Evolutionary conservation across 352 stramenopile species (phyloP).

Genomic region (Phytophthora pseudosyringae): DNA sequence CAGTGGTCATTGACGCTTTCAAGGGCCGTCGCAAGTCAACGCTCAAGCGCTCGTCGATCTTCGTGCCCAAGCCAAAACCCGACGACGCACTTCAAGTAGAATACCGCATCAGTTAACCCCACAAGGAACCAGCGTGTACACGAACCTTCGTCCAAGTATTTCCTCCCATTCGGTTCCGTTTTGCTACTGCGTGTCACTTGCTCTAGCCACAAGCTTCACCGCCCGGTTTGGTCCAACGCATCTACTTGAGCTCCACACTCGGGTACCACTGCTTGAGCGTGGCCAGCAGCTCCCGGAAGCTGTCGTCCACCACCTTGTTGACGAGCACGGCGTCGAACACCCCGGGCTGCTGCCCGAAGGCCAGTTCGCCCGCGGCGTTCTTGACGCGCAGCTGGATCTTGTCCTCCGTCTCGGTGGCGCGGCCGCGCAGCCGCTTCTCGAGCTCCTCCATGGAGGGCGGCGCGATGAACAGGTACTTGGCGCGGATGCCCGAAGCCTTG

Average conservation of each 20-base stretch:
- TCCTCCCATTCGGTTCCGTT: neutral
- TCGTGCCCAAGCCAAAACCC: slow-evolving; percentile 13
- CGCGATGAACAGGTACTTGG: slow-evolving; percentile 97
- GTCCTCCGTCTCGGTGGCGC: slow-evolving; percentile 97
- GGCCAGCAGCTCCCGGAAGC: slow-evolving; percentile 71
- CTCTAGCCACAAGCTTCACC: neutral
- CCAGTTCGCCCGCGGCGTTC: slow-evolving; percentile 95
- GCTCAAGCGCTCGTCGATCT: slow-evolving; percentile 21
- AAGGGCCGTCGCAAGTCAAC: slow-evolving; percentile 18
- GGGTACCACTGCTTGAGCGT: slow-evolving; percentile 86
- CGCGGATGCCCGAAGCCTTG: slow-evolving; percentile 84
- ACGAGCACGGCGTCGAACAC: slow-evolving; percentile 92
- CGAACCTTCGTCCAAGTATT: no score
- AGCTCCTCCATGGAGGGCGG: slow-evolving; percentile 95
- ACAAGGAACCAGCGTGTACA: neutral
- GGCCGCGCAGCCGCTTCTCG: slow-evolving; percentile 94
- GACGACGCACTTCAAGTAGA: slow-evolving; percentile 49
- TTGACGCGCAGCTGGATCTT: slow-evolving; percentile 93
- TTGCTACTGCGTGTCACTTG: neutral
- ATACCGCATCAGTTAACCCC: slow-evolving; percentile 47
- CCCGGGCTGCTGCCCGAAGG: slow-evolving; percentile 82
- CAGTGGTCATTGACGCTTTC: slow-evolving; percentile 28
- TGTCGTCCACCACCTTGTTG: slow-evolving; percentile 89
- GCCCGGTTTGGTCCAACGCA: neutral
- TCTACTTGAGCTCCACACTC: slow-evolving; percentile 58